Base-by-base conservation (phyloP, 2,329 filamentous ascomycete genomes). In the Aspergillus brasiliensis region DNA sequence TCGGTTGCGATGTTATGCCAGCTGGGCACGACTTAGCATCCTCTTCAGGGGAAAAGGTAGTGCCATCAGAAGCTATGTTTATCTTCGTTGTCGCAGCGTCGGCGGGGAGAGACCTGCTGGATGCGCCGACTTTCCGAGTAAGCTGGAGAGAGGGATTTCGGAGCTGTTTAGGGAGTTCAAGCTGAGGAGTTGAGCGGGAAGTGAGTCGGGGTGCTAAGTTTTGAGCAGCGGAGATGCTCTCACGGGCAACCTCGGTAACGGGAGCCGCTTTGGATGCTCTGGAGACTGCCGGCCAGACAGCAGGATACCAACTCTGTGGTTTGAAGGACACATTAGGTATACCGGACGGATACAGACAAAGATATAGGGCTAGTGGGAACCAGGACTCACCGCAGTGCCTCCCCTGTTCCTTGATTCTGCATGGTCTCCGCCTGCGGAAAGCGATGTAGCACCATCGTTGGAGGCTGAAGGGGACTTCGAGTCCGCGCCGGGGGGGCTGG, bases 231-330 rank as follows among this genome's bases (percentile, higher is more conserved):
- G 78, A 79, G 52, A 81, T 81, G 67, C 78, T 82, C 70, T 82
- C 80, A 67, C 76, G 76, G 62, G 78, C 79, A 70, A 82, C 76
- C 72, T 82, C 77, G 60, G 80, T 81, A 67, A 82, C 72, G 52
- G 81, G 77, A 38, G 77, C 73, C 51, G 80, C 78, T 68, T 82
- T 83, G 37, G 73, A 73, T 48, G 70, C 70, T 66, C 75, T 74
- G 38, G 70, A 70, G 54, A 63, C 60, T 23, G 67, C 63, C 40
- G 79, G 78, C 80, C 80, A 82, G 25, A 77, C 76, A 56, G 74
- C 77, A 27, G 74, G 76, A 64, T 81, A 80, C 79, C 79, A 81
- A 55, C 70, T 75, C 74, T 78, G 61, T 52, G 48, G 34, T 37
- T 46, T 28, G 3, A 54, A 40, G 42, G 23, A 58, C 53, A 48